Evolutionary conservation across 306 rosid species (phyloP).

Genomic region (Betula pendula): DNA sequence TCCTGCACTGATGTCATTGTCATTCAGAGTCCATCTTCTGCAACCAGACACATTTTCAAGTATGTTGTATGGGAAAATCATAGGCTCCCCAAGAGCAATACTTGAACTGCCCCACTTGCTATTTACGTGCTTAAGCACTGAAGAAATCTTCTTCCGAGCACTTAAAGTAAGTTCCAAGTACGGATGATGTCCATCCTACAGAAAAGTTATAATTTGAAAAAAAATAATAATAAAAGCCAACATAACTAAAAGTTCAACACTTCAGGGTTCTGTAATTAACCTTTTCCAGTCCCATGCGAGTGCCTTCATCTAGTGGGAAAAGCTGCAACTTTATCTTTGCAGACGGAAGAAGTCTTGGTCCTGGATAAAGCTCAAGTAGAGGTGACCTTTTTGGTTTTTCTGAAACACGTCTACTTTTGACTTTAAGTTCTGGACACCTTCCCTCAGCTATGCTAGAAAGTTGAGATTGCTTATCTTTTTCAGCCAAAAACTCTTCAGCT

Average conservation of each 20-base stretch:
- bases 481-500: conserved; percentile 31
- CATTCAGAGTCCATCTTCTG: conserved; percentile 70
- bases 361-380: conserved; percentile 29
- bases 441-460: conserved; percentile 32
- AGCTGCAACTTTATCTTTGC: conserved; percentile 76
- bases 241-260: conserved; percentile 20
- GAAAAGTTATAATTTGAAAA: conserved; percentile 18
- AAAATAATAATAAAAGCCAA: conserved; percentile 10
- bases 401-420: conserved; percentile 14
- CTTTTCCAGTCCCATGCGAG: conserved; percentile 67
- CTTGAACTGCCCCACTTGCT: conserved; percentile 80
- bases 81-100: conserved; percentile 58
- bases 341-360: conserved; percentile 42
- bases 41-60: conserved; percentile 33
- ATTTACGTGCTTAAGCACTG: conserved; percentile 70
- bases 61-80: conserved; percentile 57
- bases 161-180: conserved; percentile 76
- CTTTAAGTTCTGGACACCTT: conserved; percentile 12
- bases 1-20: conserved; percentile 48
- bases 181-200: conserved; percentile 78
- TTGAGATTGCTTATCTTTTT: conserved; percentile 29
- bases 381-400: conserved; percentile 26
- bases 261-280: conserved; percentile 43
- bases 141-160: conserved; percentile 74
- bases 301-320: conserved; percentile 70